Evolutionary conservation across 345 rosid genomes (phyloP), one percentile per base, ranked within the genome.

Genomic region (Brassica napus): DNA sequence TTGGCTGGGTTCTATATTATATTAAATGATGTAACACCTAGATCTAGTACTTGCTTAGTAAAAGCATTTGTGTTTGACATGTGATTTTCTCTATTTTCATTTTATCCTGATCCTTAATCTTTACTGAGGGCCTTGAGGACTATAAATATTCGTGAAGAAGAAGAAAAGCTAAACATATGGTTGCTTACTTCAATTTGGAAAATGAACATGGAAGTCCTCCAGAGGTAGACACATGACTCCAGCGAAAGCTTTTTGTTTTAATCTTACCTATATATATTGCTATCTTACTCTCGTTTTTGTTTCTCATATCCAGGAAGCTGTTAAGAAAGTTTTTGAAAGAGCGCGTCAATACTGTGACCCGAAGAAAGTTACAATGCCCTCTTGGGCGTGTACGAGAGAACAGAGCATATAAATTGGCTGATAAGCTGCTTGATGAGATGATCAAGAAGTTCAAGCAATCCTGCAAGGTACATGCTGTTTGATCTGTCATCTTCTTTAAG

Each of bases 181-280:
- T 93, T 69, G 99, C 98, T 60, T 95, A 91, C 84, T 91, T 93
- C 85, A 95, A 93, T 83, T 82, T 95, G 88, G 99, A 95, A 86
- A 91, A 90, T 72, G 86, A 93, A 78, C 89, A 91, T 82, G 99
- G 99, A 80, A 90, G 84, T 85, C 97, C 98, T 47, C 94, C 93
- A 5, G 91, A 95, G 99, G 98, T 95, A 84, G 35, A 72, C 34
- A 30, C n/a, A 69, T 21, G 63, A 71, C 68, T 37, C 15, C 58
- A 26, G 44, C 12, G 4, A 67, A 72, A 44, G 58, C 34, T 73
- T 49, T 66, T 15, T 72, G 37, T 59, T 15, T 64, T 31, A 47
- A 44, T 66, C 24, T 73, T 26, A 52, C 42, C 73, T 67, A 44
- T 59, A 54, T 9, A 58, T 67, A 26, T 26, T 31, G 39, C 4